Conservation (phyloP, 129 eudicot genomes). For the Escallonia rubra region DNA sequence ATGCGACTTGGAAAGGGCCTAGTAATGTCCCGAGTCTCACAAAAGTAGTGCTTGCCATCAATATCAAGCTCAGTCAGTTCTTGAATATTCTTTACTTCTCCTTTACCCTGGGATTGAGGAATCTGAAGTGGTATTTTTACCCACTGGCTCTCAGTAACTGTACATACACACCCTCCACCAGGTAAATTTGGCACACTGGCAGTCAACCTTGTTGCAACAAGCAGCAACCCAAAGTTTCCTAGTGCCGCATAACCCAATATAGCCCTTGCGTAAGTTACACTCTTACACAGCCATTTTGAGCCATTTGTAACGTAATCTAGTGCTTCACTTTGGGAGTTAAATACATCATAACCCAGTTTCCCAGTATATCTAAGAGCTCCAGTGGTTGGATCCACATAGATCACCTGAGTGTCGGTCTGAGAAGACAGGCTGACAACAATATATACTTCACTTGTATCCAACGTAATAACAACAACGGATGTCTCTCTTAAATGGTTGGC, state of each 20-base stretch:
- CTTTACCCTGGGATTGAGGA: slow-evolving; percentile 91
- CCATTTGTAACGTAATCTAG: slow-evolving; percentile 68
- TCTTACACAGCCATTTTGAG: slow-evolving; percentile 65
- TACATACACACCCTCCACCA: slow-evolving; percentile 83
- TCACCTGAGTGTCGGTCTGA: slow-evolving; percentile 71
- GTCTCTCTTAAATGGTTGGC: slow-evolving; percentile 55
- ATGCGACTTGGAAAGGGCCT: slow-evolving; percentile 85
- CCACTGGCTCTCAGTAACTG: slow-evolving; percentile 90
- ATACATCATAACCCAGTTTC: slow-evolving; percentile 68
- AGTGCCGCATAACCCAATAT: slow-evolving; percentile 84
- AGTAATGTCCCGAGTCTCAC: slow-evolving; percentile 87
- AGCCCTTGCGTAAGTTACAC: slow-evolving; percentile 62
- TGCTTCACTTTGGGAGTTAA: slow-evolving; percentile 74
- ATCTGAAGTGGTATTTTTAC: slow-evolving; percentile 68
- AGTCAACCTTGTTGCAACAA: slow-evolving; percentile 80
- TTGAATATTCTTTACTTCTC: slow-evolving; percentile 78
- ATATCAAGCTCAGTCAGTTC: slow-evolving; percentile 86
- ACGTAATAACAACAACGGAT: slow-evolving; percentile 61
- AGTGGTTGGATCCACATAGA: slow-evolving; percentile 86
- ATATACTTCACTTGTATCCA: slow-evolving; percentile 66
- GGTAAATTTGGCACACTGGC: slow-evolving; percentile 75
- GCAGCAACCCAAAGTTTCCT: slow-evolving; percentile 65
- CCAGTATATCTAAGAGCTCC: slow-evolving; percentile 63
- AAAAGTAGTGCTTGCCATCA: slow-evolving; percentile 88
- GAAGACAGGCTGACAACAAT: slow-evolving; percentile 63